Conservation (phyloP, 306 rosid species). For the Quercus alba region DNA sequence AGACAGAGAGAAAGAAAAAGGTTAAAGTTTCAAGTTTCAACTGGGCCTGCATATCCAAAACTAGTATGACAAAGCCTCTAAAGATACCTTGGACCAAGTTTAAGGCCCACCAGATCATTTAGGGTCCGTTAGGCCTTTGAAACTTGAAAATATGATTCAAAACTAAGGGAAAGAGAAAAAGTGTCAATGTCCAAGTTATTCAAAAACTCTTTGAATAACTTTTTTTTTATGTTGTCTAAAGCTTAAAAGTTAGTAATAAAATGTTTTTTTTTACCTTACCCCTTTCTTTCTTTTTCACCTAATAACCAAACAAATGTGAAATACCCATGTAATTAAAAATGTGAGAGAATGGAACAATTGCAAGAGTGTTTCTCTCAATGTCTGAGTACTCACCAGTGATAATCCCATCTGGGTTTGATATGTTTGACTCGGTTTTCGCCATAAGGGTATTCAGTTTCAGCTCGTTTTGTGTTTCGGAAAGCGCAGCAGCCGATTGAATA, state of each 20-base stretch:
- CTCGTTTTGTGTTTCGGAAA: slow-evolving; percentile 69
- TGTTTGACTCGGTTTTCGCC: slow-evolving; percentile 75
- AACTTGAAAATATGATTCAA: background rate
- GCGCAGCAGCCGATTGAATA: slow-evolving; percentile 93
- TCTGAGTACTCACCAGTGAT: slow-evolving; percentile 48
- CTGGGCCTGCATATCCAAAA: background rate
- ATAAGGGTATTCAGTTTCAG: slow-evolving; percentile 64
- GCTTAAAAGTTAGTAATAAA: background rate
- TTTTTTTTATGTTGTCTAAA: background rate
- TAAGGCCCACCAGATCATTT: background rate
- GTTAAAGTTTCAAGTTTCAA: background rate
- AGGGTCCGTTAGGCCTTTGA: background rate
- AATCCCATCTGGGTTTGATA: slow-evolving; percentile 89
- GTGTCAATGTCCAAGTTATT: background rate
- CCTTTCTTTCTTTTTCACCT: background rate
- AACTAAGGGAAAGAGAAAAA: background rate
- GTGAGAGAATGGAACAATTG: background rate
- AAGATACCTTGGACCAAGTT: background rate
- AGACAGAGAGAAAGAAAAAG: background rate
- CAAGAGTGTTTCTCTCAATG: background rate
- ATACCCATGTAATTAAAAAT: background rate
- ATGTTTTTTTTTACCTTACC: background rate
- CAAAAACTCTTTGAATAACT: background rate
- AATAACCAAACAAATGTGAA: no score
- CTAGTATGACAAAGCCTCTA: background rate